Base-by-base conservation (phyloP, 768 basidiomycete genomes). In the button mushroom (Agaricus bisporus) region DNA sequence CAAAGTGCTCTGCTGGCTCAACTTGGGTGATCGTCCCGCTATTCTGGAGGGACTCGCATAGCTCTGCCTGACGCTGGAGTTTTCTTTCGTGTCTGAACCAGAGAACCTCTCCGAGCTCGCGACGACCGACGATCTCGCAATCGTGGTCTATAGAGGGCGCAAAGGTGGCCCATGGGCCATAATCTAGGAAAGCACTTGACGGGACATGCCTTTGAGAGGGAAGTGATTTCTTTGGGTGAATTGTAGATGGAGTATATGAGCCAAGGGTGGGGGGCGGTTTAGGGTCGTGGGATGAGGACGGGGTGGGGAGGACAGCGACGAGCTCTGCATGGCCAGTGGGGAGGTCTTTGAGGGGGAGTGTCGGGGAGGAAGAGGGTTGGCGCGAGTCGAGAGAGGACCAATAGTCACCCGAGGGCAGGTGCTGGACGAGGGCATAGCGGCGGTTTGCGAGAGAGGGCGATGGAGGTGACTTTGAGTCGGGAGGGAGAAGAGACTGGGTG, bases 61-160 rank as follows among this genome's bases (percentile, higher is more conserved):
- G 60, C 59, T 57, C 51, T 39, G 49, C 50, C 44, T 69, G 57
- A 52, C 58, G 60, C 58, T 68, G 64, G 58, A 60, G 60, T 62
- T 70, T 64, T 55, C 73, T 72, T 57, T 76, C 70, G 41, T 79
- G 75, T 58, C 75, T 75, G 56, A 71, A 71, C 65, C 73, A 82
- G 25, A 83, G 66, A 10, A 82, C 67, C 63, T 87, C 79, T 12
- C 80, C 83, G 52, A 91, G 72, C 48, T 78, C 72, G 1, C 71
- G 66, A 51, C 80, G 74, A 3, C 88, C 88, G 5, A 91, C 69
- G 60, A 88, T 80, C 46, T 80, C 77, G n/a, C 83, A 83, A 55
- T 88, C 84, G 58, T 88, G 85, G 55, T 89, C 86, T 64, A 88
- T 91, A 9, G 75, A 71, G 1, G 90, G 90, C 0, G 90, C 89